A percentile compares a stretch with the other conserved stretches of the same genome.
Evolutionary conservation across 1,139 yeast species (phyloP).

Genomic region (Kurtzmaniella natalensis): DNA sequence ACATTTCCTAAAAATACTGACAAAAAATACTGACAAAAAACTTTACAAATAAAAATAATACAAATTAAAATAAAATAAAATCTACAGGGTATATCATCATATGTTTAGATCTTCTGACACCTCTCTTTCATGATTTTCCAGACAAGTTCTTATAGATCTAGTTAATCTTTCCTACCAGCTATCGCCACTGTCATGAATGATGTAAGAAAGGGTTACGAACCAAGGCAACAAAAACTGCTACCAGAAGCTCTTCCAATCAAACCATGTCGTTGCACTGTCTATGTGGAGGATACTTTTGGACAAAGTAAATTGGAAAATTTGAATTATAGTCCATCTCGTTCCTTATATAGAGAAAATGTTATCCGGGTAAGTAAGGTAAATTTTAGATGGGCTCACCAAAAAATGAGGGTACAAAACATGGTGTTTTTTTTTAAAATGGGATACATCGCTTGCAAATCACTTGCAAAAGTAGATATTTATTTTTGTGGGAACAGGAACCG

Average conservation of each 20-base stretch:
- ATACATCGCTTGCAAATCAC: too few species aligned
- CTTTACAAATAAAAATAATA: not conserved
- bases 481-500: too few species aligned
- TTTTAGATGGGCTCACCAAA: too few species aligned
- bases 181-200: conserved; percentile 28
- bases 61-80: too few species aligned
- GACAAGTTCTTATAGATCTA: conserved; percentile 51
- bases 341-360: conserved; percentile 3
- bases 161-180: conserved; percentile 44
- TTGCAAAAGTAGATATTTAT: too few species aligned
- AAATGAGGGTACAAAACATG: too few species aligned
- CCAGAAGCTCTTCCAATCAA: conserved; percentile 13
- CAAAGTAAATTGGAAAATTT: conserved; percentile 29
- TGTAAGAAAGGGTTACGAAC: conserved; percentile 3
- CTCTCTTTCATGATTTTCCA: conserved; percentile 49
- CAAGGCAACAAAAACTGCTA: conserved; percentile 18
- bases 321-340: not conserved
- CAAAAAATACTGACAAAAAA: not conserved
- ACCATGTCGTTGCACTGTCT: conserved; percentile 47
- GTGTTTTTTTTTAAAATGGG: too few species aligned
- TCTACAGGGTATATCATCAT: too few species aligned
- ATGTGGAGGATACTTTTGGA: conserved; percentile 52
- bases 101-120: conserved; percentile 50
- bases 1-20: too few species aligned
- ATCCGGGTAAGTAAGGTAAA: conserved; percentile 6